A percentile compares a stretch with the other conserved stretches of the same genome.
phyloP scores from a whole-genome alignment of 129 eudicot genomes.

The Cynara cardunculus region DNA sequence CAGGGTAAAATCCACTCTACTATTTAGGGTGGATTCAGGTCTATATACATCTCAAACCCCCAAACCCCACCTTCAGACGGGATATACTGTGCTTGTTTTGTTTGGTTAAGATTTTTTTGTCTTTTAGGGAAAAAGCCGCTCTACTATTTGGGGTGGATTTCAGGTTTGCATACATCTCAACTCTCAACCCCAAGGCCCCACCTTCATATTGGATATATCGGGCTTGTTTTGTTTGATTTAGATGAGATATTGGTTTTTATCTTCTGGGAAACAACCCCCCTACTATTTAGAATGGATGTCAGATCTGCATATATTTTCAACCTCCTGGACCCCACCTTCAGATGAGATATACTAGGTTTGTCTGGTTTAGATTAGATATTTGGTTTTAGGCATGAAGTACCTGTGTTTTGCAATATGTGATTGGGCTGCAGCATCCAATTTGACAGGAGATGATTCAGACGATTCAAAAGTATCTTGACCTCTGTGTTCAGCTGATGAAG shows the following conservation, averaged over 20 bases:
- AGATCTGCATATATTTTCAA: too few relatives aligned
- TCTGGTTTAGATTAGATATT: background rate
- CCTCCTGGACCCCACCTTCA: background rate
- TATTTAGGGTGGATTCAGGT: background rate
- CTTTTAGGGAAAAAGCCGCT: too few relatives aligned
- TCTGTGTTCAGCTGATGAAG: slow-evolving; percentile 42
- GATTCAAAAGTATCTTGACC: slow-evolving; percentile 35
- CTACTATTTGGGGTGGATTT: too few relatives aligned
- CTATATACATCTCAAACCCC: background rate
- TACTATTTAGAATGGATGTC: too few relatives aligned
- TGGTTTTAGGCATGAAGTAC: slow-evolving; percentile 34
- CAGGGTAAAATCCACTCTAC: background rate
- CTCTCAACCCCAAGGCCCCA: too few relatives aligned
- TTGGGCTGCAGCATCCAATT: slow-evolving; percentile 75
- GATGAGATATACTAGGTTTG: background rate
- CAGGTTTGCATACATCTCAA: too few relatives aligned
- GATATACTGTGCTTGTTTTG: too few relatives aligned
- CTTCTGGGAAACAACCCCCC: too few relatives aligned
- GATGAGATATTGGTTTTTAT: too few relatives aligned
- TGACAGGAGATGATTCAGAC: slow-evolving; percentile 51
- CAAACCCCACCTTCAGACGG: background rate
- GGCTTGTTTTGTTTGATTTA: too few relatives aligned
- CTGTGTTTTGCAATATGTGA: slow-evolving; percentile 83
- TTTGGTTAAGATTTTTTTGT: too few relatives aligned
- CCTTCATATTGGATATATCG: too few relatives aligned